Evolutionary conservation across 331 rosid genomes (phyloP), one percentile per base, ranked within the genome.

Genomic region (Phaseolus coccineus): DNA sequence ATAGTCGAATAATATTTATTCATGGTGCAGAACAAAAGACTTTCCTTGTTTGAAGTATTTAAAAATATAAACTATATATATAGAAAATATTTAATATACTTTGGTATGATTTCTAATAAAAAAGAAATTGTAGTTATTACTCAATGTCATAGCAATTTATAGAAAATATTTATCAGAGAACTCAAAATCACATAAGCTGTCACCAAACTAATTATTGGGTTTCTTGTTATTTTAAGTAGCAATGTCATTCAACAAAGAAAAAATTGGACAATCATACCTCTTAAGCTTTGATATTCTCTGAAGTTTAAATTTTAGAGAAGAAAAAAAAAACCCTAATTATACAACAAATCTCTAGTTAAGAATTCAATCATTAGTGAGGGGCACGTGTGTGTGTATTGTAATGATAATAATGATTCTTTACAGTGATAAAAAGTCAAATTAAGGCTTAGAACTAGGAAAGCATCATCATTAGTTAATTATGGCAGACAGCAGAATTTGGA

Each of bases 401-500:
- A 40, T 40, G 47, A 7, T 59, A 39, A 8, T 53, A 52, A 39
- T 66, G 46, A 52, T 66, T 28, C 6, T 56, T 13, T 19, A 35
- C 39, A 65, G 50, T 22, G 64, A 63, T 33, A 27, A 48, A 22
- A 77, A 24, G 53, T 22, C 47, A 4, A 47, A 11, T 51, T 50
- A n/a, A 53, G 40, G 64, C 12, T 50, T 50, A 50, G 19, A 53
- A 59, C 25, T 27, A 53, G 28, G 42, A 39, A 53, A 53, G 3
- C 68, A 40, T 37, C 53, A 66, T 66, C 31, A 66, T 67, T 53
- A 47, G 68, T 19, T 52, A 66, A 67, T 53, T 35, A 77, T 77
- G 74, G 74, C 74, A 66, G 74, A 77, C 81, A 53, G 11, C 12
- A 58, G 68, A 39, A 52, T 77, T 66, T 77, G 35, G 0, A 52